Base-by-base conservation (phyloP, 352 stramenopile species). In the Stephanocyclus meneghinianus region DNA sequence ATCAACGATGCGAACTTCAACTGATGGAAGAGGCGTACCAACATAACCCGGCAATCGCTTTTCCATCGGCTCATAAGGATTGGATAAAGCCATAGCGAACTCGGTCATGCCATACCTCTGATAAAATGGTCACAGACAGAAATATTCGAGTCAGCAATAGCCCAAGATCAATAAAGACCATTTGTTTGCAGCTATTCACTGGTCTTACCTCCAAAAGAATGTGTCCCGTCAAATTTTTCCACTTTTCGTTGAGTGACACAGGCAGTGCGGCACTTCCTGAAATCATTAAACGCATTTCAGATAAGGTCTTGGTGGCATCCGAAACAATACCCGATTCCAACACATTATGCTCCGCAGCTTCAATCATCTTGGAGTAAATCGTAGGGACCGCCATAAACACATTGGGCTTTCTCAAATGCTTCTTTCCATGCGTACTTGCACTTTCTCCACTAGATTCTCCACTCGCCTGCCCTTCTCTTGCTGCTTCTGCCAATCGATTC, bases 321-420 rank as follows among this genome's bases (percentile, higher is more conserved):
- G 55, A 21, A 13, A 69, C 42, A 57, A 57, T 69, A 44, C 21
- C 40, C 21, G 40, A n/a, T 21, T 68, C 40, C n/a, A 84, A 30
- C 32, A 56, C 29, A 42, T 47, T 13, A 64, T 76, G 42, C 70
- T 79, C 13, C 16, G 18, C 83, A 74, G 89, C 86, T 81, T 97
- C 92, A n/a, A 97, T 80, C 45, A 97, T 71, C 67, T 94, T 91
- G 80, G 94, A 91, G 86, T 97, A 97, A 61, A 97, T 94, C 0
- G 94, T 97, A 0, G 95, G 95, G 13, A 97, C 95, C 7, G 93
- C 95, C 94, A 97, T 97, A 56, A 97, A 85, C 80, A 97, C 90
- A 15, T 89, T 91, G 15, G 68, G 68, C 30, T 63, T 62, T 51
- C 30, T 66, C 26, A 30, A n/a, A 10, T 44, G 13, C 32, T 56